Evolutionary conservation across 2,329 filamentous ascomycete genomes (phyloP).

Genomic region (Phoma sp.): DNA sequence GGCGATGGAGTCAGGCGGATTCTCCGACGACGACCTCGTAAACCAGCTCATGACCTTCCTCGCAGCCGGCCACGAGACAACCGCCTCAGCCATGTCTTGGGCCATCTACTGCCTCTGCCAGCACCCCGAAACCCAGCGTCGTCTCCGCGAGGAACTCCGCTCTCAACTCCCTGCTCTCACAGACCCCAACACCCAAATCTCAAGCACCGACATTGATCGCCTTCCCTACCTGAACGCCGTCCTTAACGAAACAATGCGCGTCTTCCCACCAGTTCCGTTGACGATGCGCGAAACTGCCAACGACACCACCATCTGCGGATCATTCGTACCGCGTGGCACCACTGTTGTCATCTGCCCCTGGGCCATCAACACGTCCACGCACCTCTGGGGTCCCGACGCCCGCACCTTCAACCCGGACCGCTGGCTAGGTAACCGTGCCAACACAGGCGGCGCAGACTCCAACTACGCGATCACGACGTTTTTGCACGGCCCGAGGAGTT

Average conservation of each 20-base stretch:
- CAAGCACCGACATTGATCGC: conserved; percentile 68
- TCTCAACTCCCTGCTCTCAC: conserved; percentile 53
- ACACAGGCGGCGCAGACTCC: conserved; percentile 73
- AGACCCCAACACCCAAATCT: conserved; percentile 53
- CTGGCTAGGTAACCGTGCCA: conserved; percentile 56
- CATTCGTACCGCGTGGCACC: conserved; percentile 74
- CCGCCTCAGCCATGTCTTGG: conserved; percentile 62
- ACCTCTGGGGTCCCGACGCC: conserved; percentile 80
- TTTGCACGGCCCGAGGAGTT: conserved; percentile 83
- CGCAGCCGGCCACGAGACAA: conserved; percentile 70
- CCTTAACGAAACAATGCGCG: conserved; percentile 77
- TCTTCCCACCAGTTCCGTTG: conserved; percentile 73
- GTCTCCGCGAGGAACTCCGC: conserved; percentile 61
- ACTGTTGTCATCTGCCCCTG: conserved; percentile 68
- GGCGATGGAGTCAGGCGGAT: conserved; percentile 76
- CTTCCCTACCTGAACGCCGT: conserved; percentile 81
- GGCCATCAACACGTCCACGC: conserved; percentile 73
- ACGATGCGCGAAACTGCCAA: conserved; percentile 71
- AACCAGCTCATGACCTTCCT: conserved; percentile 93
- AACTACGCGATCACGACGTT: conserved; percentile 86
- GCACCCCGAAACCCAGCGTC: conserved; percentile 57
- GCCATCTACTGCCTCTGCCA: conserved; percentile 61
- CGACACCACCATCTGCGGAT: conserved; percentile 71
- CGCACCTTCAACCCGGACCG: conserved; percentile 76
- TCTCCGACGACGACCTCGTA: conserved; percentile 80